These are phyloP conservation scores for Hypoxylon fragiforme DNA, from an alignment of 495 filamentous ascomycete genomes.

Conservation along the genomic window DNA sequence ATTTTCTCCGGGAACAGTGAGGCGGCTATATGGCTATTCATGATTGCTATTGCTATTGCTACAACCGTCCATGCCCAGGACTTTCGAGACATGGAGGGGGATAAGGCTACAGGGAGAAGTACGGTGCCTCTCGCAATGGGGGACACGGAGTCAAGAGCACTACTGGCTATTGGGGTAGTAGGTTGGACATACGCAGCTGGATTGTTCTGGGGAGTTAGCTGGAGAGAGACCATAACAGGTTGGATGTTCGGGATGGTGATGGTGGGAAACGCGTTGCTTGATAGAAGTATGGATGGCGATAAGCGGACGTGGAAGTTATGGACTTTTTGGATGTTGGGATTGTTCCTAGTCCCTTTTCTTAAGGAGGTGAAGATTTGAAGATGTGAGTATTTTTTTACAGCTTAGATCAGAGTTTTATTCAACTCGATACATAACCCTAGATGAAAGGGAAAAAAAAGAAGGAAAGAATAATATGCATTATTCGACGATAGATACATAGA, in stretches of 20 bases:
- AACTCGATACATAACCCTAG: too few species aligned
- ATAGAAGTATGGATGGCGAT: neutral
- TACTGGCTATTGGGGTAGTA: neutral
- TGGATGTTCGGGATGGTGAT: neutral
- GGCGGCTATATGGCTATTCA: slow-evolving; percentile 41
- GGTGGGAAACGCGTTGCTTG: neutral
- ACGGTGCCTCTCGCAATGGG: slow-evolving; percentile 48
- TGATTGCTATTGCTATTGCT: slow-evolving; percentile 44
- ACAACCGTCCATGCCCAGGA: slow-evolving; percentile 51
- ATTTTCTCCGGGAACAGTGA: slow-evolving; percentile 11
- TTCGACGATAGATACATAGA: too few species aligned
- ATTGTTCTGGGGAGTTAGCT: neutral
- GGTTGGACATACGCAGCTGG: neutral
- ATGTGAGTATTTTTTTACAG: too few species aligned
- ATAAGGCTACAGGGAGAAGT: slow-evolving; percentile 39
- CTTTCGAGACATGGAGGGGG: slow-evolving; percentile 48
- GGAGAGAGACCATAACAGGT: neutral
- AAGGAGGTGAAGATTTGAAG: too few species aligned
- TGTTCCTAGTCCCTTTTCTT: neutral
- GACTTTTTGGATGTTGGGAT: neutral
- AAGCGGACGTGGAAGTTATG: neutral
- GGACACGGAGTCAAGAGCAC: slow-evolving; percentile 15
- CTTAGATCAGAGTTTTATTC: too few species aligned
- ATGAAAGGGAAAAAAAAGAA: too few species aligned
- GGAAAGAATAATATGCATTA: too few species aligned